A percentile compares a stretch with the other conserved stretches of the same genome.
These are phyloP conservation scores for Pichia sp. DNA, from an alignment of 1,139 yeast genomes.

Conservation along the genomic window DNA sequence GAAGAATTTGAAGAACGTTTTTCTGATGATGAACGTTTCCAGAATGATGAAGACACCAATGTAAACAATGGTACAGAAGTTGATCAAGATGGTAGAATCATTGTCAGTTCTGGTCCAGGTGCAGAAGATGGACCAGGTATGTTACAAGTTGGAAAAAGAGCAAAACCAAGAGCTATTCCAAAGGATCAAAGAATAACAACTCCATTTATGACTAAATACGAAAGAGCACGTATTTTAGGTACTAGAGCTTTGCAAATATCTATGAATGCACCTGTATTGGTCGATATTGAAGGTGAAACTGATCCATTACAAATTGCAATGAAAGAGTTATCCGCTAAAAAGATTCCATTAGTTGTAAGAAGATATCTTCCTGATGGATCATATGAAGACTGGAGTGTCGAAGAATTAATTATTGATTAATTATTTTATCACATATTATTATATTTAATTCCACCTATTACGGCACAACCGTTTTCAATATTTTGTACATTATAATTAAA, in stretches of 20 bases:
- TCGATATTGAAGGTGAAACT: constrained; percentile 97
- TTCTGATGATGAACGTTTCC: constrained; percentile 21
- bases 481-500: constrained; percentile 12
- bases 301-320: constrained; percentile 98
- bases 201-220: constrained; percentile 98
- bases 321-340: constrained; percentile 92
- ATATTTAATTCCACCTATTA: too few species aligned
- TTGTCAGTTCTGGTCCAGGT: constrained; percentile 47
- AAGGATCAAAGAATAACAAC: constrained; percentile 87
- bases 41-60: constrained; percentile 67
- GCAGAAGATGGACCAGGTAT: constrained; percentile 55
- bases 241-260: constrained; percentile 95
- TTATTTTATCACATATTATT: too few species aligned
- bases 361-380: constrained; percentile 96
- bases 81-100: constrained; percentile 35
- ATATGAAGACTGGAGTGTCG: constrained; percentile 98
- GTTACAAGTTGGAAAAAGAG: constrained; percentile 48
- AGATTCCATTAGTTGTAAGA: constrained; percentile 91
- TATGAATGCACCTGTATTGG: constrained; percentile 96
- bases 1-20: constrained; percentile 24
- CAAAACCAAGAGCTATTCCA: constrained; percentile 81
- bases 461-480: too few species aligned
- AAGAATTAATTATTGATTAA: constrained; percentile 90
- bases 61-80: constrained; percentile 61
- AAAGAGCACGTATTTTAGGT: constrained; percentile 93